phyloP scores from a whole-genome alignment of 179 eudicot genomes.

The Corrigiola litoralis region DNA sequence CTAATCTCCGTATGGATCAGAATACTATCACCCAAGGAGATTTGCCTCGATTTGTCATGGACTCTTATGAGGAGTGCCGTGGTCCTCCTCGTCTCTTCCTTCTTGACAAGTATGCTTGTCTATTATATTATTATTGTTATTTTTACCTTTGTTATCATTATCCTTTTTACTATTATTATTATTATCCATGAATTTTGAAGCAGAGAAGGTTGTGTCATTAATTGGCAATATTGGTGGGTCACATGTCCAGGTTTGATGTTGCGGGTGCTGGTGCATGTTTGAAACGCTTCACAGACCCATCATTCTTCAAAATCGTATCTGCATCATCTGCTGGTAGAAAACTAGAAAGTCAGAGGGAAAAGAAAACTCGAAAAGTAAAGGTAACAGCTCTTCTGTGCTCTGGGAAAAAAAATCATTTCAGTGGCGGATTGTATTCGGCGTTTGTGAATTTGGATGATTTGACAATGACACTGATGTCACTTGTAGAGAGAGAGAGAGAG shows the following conservation, averaged over 20 bases:
- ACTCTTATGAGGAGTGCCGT: slow-evolving; percentile 92
- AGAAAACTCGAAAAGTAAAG: slow-evolving; percentile 76
- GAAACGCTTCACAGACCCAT: slow-evolving; percentile 95
- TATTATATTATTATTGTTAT: no score
- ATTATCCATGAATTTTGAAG: not conserved
- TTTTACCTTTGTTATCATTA: no score
- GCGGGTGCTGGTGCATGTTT: slow-evolving; percentile 98
- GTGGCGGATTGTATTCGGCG: not conserved
- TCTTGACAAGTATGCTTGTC: slow-evolving; percentile 75
- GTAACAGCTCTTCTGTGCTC: slow-evolving; percentile 25
- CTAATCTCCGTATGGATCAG: slow-evolving; percentile 58
- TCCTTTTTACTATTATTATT: not conserved
- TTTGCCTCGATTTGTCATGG: slow-evolving; percentile 96
- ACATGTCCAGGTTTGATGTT: slow-evolving; percentile 74
- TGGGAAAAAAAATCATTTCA: not conserved
- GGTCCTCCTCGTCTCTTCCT: slow-evolving; percentile 95
- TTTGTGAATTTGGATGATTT: slow-evolving; percentile 1
- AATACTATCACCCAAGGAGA: slow-evolving; percentile 65
- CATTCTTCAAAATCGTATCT: slow-evolving; percentile 69
- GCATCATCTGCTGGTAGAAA: slow-evolving; percentile 39
- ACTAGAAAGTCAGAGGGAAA: slow-evolving; percentile 71
- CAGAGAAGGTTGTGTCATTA: not conserved
- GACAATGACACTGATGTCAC: not conserved
- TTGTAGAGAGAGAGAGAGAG: no score
- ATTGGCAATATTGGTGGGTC: slow-evolving; percentile 2